Evolutionary conservation across 345 rosid species (phyloP).

Genomic region (Ailanthus altissimus): DNA sequence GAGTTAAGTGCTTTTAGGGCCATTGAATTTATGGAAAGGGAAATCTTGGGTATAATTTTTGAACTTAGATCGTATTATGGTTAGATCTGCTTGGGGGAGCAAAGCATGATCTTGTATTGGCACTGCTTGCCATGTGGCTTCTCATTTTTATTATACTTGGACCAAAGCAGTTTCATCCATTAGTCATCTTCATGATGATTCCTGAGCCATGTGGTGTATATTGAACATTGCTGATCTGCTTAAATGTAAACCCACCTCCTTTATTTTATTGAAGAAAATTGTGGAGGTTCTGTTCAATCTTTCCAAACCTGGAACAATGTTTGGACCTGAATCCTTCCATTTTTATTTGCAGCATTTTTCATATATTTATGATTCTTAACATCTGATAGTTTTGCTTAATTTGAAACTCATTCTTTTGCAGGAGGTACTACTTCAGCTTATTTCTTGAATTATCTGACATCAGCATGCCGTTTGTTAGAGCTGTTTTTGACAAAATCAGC

Average conservation of each 20-base stretch:
- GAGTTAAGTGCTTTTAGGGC: background rate
- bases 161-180: background rate
- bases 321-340: background rate
- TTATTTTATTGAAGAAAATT: background rate
- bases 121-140: background rate
- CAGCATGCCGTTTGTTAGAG: constrained; percentile 68
- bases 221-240: background rate
- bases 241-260: background rate
- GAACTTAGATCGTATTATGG: background rate
- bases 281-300: background rate
- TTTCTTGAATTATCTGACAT: constrained; percentile 87
- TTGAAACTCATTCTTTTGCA: constrained; percentile 30
- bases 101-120: background rate
- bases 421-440: constrained; percentile 89
- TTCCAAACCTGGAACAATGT: background rate
- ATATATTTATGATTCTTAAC: constrained; percentile 5
- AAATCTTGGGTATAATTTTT: background rate
- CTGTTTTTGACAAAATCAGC: constrained; percentile 65
- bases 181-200: background rate
- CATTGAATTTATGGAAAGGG: background rate
- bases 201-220: background rate
- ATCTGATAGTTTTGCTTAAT: background rate
- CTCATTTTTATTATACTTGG: background rate
- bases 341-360: constrained; percentile 8
- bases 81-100: background rate